Conservation (phyloP, 768 basidiomycete genomes). For the Dentipellis fragilis region DNA sequence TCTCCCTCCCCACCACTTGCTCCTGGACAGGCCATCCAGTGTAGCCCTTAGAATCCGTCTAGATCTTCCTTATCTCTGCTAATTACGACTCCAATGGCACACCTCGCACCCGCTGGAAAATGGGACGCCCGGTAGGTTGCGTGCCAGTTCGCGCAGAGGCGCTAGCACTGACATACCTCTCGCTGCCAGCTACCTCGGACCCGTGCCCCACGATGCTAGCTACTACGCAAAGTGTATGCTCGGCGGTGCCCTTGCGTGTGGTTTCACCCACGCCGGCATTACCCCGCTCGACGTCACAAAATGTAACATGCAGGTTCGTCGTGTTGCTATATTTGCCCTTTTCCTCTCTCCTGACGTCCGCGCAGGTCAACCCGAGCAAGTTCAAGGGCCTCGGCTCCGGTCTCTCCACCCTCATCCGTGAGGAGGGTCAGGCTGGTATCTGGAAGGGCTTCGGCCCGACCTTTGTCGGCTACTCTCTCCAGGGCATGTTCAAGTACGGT, state of each 20-base stretch:
- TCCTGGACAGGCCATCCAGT: constrained; percentile 24
- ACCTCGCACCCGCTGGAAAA: constrained; percentile 41
- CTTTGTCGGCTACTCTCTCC: constrained; percentile 85
- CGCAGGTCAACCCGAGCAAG: constrained; percentile 65
- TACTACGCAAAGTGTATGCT: constrained; percentile 86
- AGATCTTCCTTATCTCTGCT: constrained; percentile 21
- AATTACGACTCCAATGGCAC: constrained; percentile 33
- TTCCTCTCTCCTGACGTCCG: neutral
- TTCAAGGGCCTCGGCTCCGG: constrained; percentile 57
- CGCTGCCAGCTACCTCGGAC: constrained; percentile 43
- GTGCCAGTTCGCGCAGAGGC: neutral
- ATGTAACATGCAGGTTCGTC: constrained; percentile 81
- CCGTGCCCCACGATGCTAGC: constrained; percentile 61
- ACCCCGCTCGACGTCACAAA: constrained; percentile 84
- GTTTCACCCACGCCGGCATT: constrained; percentile 80
- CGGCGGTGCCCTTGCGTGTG: constrained; percentile 81
- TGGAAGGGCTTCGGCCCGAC: constrained; percentile 96
- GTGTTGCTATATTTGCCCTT: neutral
- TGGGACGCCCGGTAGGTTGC: constrained; percentile 62
- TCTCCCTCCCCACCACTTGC: constrained; percentile 17
- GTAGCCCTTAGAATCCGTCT: constrained; percentile 17
- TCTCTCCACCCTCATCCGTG: constrained; percentile 57
- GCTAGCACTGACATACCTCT: neutral
- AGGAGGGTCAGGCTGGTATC: constrained; percentile 79
- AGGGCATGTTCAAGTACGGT: constrained; percentile 98